Conservation (phyloP, 1,139 yeast genomes). For the Pichia kudriavzevii region DNA sequence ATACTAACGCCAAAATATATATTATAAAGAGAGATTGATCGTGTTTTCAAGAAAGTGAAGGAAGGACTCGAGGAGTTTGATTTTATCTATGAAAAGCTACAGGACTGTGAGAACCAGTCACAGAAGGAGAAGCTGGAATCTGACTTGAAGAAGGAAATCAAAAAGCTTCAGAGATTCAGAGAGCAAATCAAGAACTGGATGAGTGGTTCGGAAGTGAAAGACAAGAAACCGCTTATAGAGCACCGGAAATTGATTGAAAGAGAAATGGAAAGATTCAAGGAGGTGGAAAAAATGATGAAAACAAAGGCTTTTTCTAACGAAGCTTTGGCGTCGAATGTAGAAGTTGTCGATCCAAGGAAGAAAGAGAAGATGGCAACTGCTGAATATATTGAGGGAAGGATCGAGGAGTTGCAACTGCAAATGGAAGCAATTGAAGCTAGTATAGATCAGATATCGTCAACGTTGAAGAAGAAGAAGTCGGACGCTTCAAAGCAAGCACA, state of each 20-base stretch:
- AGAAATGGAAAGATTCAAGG: conserved; percentile 96
- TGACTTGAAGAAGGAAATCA: conserved; percentile 1
- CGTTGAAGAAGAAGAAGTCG: conserved; percentile 49
- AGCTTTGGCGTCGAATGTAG: conserved; percentile 81
- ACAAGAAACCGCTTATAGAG: conserved; percentile 72
- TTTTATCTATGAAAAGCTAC: conserved; percentile 77
- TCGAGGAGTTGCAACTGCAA: conserved; percentile 81
- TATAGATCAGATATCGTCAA: conserved; percentile 49
- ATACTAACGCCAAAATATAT: too few species aligned
- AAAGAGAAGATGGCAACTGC: conserved; percentile 71
- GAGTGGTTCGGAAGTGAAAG: conserved; percentile 86
- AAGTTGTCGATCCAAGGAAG: conserved; percentile 69
- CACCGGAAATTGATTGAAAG: conserved; percentile 79
- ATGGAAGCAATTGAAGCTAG: conserved; percentile 74
- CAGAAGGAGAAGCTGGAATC: conserved; percentile 54
- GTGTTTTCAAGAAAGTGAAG: conserved; percentile 86
- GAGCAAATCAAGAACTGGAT: conserved; percentile 97
- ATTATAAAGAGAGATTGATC: conserved; percentile 66
- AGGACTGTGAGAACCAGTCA: conserved; percentile 72
- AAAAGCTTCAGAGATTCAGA: conserved; percentile 1
- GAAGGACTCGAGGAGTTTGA: conserved; percentile 92
- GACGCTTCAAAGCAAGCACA: conserved; percentile 42
- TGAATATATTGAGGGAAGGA: conserved; percentile 61
- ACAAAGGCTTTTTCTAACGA: conserved; percentile 94
- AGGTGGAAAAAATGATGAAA: conserved; percentile 89